Percentiles rank a stretch among this genome's conserved stretches.
phyloP scores from a whole-genome alignment of 495 filamentous ascomycete genomes.

The Penicillium taxi region DNA sequence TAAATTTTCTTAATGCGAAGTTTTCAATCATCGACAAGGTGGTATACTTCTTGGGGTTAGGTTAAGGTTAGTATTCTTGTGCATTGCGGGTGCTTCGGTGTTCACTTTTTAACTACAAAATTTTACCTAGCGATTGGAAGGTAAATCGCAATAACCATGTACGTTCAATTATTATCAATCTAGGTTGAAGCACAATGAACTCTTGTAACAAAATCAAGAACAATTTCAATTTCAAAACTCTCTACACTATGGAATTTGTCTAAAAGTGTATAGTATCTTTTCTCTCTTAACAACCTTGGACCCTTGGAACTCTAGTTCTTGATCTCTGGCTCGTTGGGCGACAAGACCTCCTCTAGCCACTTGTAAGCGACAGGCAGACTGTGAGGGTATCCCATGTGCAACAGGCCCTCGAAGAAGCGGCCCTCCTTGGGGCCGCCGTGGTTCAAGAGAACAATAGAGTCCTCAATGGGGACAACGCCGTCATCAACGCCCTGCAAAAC shows the following conservation, averaged over 20 bases:
- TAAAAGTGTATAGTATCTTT: too few relatives aligned
- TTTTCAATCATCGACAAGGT: too few relatives aligned
- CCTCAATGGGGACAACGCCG: conserved; percentile 71
- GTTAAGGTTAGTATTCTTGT: conserved; percentile 5
- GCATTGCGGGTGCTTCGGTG: conserved; percentile 26
- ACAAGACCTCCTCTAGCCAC: conserved; percentile 33
- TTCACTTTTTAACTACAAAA: conserved; percentile 7
- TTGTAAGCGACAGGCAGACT: conserved; percentile 29
- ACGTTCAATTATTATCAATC: too few relatives aligned
- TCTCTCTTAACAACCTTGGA: too few relatives aligned
- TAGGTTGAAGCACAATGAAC: too few relatives aligned
- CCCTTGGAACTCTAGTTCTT: conserved; percentile 25
- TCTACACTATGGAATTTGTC: neutral
- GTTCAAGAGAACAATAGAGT: conserved; percentile 59
- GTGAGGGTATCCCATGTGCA: conserved; percentile 60
- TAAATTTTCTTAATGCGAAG: too few relatives aligned
- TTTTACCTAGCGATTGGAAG: neutral
- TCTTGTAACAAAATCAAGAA: too few relatives aligned
- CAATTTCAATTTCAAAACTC: neutral
- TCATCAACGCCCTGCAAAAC: conserved; percentile 53
- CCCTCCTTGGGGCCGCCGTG: conserved; percentile 69
- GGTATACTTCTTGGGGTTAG: neutral
- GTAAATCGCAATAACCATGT: neutral
- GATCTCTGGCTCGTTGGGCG: conserved; percentile 11
- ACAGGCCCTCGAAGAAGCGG: conserved; percentile 50